Base-by-base conservation (phyloP, 2,329 filamentous ascomycete species). In the Lecanoromycetidae sp. region DNA sequence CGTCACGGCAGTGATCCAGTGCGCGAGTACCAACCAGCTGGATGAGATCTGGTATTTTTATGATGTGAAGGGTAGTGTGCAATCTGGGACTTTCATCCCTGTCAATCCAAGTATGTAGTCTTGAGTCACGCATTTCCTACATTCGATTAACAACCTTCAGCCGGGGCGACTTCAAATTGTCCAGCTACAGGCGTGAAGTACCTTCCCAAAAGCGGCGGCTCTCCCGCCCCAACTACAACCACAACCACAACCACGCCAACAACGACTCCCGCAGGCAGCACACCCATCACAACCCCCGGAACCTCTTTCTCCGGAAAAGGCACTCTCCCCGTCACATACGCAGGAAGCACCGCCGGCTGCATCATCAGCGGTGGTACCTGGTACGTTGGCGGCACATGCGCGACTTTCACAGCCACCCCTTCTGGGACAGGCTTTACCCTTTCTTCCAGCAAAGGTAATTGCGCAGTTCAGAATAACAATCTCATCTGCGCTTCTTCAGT, bases 381-480 rank as follows among this genome's bases (percentile, higher is more conserved):
- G 82, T 85, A 81, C 57, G 71, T 71, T 0, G 71, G 69, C 1
- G 80, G 80, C 2, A 81, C 79, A 0, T 84, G 80, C 57, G 82
- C 81, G 1, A 81, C 75, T 0, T 82, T 77, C 59, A 76, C 71
- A 0, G 76, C 77, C 4, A 63, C 71, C 3, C 50, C 67, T 37
- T 71, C 52, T 3, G 52, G 52, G 15, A 19, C 8, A 4, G 47
- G 48, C 17, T 77, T 79, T 63, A 79, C 74, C 0, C 61, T 82
- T 10, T 67, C 63, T 39, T 76, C 74, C 10, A 75, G 71, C 38
- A 80, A 78, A 57, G 77, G 77, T 5, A 62, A 60, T 12, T 84
- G 80, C 54, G 72, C 70, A 1, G 67, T 83, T 37, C 64, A 71
- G 4, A 61, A 65, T 3, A 71, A 70, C n/a, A 64, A 63, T 5